Base-by-base conservation (phyloP, 768 basidiomycete species). In the Postia placenta region DNA sequence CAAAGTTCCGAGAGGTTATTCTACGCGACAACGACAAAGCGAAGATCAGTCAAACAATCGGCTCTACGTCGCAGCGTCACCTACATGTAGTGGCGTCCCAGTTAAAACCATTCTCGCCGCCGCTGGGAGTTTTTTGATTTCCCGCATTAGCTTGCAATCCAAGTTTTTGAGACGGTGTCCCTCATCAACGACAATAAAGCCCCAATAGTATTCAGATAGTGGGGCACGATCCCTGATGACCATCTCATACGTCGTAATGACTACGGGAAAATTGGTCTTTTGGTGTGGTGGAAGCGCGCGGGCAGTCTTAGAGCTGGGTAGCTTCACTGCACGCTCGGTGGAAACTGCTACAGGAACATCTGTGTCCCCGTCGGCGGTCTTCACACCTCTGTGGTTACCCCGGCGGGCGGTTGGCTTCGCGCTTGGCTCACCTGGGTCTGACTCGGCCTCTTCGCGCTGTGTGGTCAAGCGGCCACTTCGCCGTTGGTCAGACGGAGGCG, bases 131-230 rank as follows among this genome's bases (percentile, higher is more conserved):
- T 81, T 80, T 69, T 93, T 94, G 56, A 99, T 86, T 65, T 95
- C 92, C 50, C 76, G 75, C 67, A 97, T 89, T 14, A 97, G 78
- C 69, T 80, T 85, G 67, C 92, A 92, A 60, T 97, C 80, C 50
- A 95, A 73, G 60, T 99, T 99, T 73, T 98, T 98, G 62, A 99
- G 66, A 20, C 95, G 74, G 67, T 99, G 96, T 0, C 95, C 92
- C 67, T 95, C 92, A 62, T 94, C 92, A 2, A 99, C 95, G 51
- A 98, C 90, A 62, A 98, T 91, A 62, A 94, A 96, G 22, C 88
- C 83, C 86, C 87, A 91, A 37, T 78, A 68, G 62, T 87, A 88
- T 50, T 75, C 75, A 40, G 71, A 66, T 45, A 87, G 74, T 57
- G 83, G 76, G 30, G 72, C 66, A 25, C 83, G 79, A 64, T 96